Evolutionary conservation across 2,329 filamentous ascomycete genomes (phyloP).

Genomic region (Sordariomycetes sp.): DNA sequence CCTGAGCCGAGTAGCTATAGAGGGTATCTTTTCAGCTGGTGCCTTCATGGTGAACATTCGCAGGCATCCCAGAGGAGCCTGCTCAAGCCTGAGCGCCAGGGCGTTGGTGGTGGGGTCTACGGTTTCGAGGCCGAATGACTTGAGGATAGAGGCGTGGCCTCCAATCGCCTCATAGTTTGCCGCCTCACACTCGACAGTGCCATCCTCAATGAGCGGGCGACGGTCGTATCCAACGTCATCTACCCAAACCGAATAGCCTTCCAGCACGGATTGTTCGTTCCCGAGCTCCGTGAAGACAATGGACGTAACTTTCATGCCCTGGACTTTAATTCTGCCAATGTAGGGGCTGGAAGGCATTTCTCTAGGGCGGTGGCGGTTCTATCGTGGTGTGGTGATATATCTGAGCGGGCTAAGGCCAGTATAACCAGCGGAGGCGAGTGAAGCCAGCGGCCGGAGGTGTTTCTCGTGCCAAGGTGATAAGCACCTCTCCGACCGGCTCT

Average conservation of each 20-base stretch:
- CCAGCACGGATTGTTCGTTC: neutral
- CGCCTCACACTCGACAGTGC: neutral
- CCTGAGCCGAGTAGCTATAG: neutral
- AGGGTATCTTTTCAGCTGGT: neutral
- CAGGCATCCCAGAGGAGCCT: neutral
- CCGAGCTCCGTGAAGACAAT: neutral
- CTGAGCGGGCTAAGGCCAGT: too few relatives aligned
- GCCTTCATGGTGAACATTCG: neutral
- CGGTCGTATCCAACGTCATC: neutral
- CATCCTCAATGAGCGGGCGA: neutral
- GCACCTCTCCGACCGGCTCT: too few relatives aligned
- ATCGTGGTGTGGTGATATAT: too few relatives aligned
- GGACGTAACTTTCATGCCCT: too few relatives aligned
- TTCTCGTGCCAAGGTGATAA: too few relatives aligned
- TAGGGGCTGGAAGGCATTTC: too few relatives aligned
- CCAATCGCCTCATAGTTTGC: neutral
- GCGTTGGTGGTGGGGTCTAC: slow-evolving; percentile 8
- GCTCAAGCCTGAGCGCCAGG: neutral
- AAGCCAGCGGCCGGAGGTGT: too few relatives aligned
- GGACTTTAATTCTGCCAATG: too few relatives aligned
- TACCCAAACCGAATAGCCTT: neutral
- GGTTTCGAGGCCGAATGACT: slow-evolving; percentile 3
- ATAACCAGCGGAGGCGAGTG: too few relatives aligned
- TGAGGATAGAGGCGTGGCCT: slow-evolving; percentile 5
- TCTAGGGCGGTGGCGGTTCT: too few relatives aligned